Conservation (phyloP, 805 yeast genomes). For the Monosporozyma solicola region DNA sequence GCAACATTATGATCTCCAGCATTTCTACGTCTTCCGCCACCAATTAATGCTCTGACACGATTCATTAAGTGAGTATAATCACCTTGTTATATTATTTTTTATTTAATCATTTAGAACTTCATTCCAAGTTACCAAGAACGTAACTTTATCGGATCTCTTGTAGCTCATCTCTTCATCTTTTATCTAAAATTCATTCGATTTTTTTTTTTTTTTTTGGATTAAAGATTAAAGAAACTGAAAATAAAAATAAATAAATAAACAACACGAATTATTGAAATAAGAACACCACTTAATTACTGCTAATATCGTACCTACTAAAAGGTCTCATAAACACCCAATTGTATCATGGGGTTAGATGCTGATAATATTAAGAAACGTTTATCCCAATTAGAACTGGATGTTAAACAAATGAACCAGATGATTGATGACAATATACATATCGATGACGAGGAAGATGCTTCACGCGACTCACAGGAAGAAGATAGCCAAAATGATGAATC, state of each 20-base stretch:
- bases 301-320: neutral
- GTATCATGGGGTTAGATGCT: constrained; percentile 18
- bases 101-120: neutral
- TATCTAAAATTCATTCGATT: neutral
- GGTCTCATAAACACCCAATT: neutral
- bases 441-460: constrained; percentile 2
- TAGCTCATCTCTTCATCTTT: neutral
- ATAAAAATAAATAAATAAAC: neutral
- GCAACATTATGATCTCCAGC: neutral
- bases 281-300: neutral
- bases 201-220: neutral
- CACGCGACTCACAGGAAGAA: neutral
- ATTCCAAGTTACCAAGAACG: neutral
- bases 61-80: constrained; percentile 6
- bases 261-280: neutral
- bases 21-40: constrained; percentile 4
- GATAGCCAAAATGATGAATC: neutral
- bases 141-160: neutral
- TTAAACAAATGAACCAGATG: constrained; percentile 29
- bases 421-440: constrained; percentile 28
- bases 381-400: constrained; percentile 29
- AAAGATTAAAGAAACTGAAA: neutral
- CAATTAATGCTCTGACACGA: constrained; percentile 11
- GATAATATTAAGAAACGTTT: constrained; percentile 26
- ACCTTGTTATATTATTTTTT: neutral